A percentile compares a stretch with the other conserved stretches of the same genome.
Conservation (phyloP, 1,284 basidiomycete genomes). For the Malassezia restricta region DNA sequence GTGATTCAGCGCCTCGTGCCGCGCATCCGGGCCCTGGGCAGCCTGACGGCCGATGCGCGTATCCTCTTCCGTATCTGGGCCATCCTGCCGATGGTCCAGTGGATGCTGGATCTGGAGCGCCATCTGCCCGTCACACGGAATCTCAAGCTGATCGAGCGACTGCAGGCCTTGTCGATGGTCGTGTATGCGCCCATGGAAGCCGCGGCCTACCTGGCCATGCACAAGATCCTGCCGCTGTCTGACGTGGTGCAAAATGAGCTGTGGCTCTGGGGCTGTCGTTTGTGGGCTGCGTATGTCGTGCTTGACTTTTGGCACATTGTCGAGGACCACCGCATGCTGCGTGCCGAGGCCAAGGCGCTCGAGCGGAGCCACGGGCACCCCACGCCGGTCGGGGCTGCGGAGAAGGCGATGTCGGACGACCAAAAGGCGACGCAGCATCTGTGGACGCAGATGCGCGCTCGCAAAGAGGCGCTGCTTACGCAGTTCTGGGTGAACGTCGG, state of each 20-base stretch:
- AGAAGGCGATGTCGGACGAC: constrained; percentile 19
- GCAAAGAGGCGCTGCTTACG: constrained; percentile 60
- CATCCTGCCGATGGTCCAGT: constrained; percentile 43
- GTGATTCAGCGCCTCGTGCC: constrained; percentile 20
- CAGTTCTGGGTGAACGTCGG: constrained; percentile 63
- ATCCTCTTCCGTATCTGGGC: constrained; percentile 43
- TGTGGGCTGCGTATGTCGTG: constrained; percentile 42
- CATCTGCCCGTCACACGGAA: constrained; percentile 33
- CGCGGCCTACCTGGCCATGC: constrained; percentile 37
- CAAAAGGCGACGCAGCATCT: constrained; percentile 33
- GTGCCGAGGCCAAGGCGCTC: constrained; percentile 37
- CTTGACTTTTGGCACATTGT: constrained; percentile 42
- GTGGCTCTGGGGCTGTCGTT: constrained; percentile 32
- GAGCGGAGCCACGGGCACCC: constrained; percentile 40
- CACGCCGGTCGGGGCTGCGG: constrained; percentile 19
- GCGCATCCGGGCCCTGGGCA: constrained; percentile 22
- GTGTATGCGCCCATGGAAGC: constrained; percentile 44
- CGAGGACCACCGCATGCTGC: constrained; percentile 42
- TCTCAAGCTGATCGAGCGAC: constrained; percentile 41
- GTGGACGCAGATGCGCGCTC: constrained; percentile 46
- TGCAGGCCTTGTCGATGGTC: constrained; percentile 45
- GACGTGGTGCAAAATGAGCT: constrained; percentile 24
- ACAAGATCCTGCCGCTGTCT: constrained; percentile 34
- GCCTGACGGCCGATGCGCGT: constrained; percentile 35
- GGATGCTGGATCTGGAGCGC: constrained; percentile 41